phyloP scores from a whole-genome alignment of 2,329 filamentous ascomycete genomes.

The Acrodontium crateriforme region DNA sequence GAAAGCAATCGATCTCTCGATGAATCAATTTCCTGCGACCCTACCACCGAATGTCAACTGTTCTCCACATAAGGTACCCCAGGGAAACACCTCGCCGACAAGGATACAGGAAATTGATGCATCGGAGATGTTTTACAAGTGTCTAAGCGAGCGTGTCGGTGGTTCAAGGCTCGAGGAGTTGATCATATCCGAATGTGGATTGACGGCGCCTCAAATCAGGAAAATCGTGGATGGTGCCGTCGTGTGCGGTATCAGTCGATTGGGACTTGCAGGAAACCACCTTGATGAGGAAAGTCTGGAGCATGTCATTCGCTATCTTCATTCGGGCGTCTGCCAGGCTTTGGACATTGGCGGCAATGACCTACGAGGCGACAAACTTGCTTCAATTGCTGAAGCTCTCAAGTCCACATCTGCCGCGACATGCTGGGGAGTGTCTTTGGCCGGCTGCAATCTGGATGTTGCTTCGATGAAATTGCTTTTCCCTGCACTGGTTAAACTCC shows the following conservation, averaged over 20 bases:
- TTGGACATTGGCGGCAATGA: conserved; percentile 84
- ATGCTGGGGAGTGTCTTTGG: conserved; percentile 71
- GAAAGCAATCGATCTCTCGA: conserved; percentile 74
- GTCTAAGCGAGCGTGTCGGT: conserved; percentile 62
- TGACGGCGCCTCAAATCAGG: conserved; percentile 57
- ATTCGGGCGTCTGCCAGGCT: conserved; percentile 66
- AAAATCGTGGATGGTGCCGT: conserved; percentile 71
- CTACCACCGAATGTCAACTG: conserved; percentile 14
- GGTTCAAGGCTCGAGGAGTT: conserved; percentile 68
- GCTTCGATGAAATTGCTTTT: conserved; percentile 60
- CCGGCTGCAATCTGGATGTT: conserved; percentile 68
- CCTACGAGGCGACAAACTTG: conserved; percentile 34
- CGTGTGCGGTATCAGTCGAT: conserved; percentile 59
- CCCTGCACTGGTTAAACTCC: conserved; percentile 55
- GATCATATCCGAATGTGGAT: conserved; percentile 64
- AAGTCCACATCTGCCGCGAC: conserved; percentile 30
- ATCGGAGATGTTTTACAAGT: conserved; percentile 55
- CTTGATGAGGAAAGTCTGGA: conserved; percentile 60
- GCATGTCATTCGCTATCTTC: conserved; percentile 64
- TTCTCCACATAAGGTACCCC: conserved; percentile 10
- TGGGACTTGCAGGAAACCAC: conserved; percentile 73
- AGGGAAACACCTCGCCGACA: conserved; percentile 15
- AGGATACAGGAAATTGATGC: conserved; percentile 38
- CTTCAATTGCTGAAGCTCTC: conserved; percentile 37
- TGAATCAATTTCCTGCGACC: conserved; percentile 58